Evolutionary conservation across 2,329 filamentous ascomycete species (phyloP).

Genomic region (Phyllosticta capitalensis): DNA sequence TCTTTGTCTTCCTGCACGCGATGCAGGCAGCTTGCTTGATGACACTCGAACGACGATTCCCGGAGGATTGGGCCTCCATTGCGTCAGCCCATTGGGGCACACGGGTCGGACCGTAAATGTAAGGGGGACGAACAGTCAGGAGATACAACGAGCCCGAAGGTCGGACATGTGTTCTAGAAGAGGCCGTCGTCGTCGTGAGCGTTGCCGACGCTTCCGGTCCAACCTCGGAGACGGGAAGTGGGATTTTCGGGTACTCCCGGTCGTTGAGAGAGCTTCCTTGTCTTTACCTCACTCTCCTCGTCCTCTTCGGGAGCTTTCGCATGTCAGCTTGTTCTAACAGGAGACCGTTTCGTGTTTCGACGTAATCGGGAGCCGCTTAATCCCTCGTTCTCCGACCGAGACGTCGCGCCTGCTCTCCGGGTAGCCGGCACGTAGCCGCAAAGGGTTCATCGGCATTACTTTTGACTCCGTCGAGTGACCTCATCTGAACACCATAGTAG

Average conservation of each 20-base stretch:
- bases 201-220: background rate
- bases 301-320: no score
- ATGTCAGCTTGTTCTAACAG: no score
- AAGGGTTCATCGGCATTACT: background rate
- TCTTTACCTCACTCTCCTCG: background rate
- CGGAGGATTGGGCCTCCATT: background rate
- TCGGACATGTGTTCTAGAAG: background rate
- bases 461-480: background rate
- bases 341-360: background rate
- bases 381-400: background rate
- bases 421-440: background rate
- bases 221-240: background rate
- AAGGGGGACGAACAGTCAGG: background rate
- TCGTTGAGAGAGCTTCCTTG: background rate
- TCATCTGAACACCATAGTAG: background rate
- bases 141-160: background rate
- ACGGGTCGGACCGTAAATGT: background rate
- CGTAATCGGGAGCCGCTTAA: background rate
- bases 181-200: background rate
- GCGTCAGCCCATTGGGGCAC: background rate
- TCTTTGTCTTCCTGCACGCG: constrained; percentile 57
- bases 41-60: background rate
- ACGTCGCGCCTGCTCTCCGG: background rate
- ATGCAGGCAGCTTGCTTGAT: constrained; percentile 47
- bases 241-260: background rate